These are phyloP conservation scores for Rhizophagus clarus DNA, from an alignment of 192 early-diverging fungal species.

Conservation along the genomic window DNA sequence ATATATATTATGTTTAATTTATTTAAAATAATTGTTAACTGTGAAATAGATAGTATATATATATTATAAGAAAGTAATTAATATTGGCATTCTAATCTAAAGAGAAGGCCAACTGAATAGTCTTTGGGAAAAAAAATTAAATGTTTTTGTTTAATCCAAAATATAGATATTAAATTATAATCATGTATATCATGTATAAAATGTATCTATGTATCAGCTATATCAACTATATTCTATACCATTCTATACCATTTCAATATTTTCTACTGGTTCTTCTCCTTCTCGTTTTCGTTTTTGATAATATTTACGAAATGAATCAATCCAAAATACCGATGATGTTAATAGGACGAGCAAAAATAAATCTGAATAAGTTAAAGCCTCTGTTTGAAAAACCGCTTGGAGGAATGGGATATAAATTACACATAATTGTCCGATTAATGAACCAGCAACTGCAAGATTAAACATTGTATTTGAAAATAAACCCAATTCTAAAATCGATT, in stretches of 20 bases:
- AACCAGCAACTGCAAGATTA: constrained; percentile 80
- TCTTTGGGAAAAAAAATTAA: too few relatives aligned
- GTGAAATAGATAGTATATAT: too few relatives aligned
- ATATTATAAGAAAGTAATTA: too few relatives aligned
- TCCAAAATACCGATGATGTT: constrained; percentile 79
- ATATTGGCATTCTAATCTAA: too few relatives aligned
- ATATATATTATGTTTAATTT: too few relatives aligned
- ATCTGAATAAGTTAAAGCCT: constrained; percentile 76
- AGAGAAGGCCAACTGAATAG: too few relatives aligned
- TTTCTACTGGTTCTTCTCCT: background rate
- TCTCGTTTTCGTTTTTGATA: constrained; percentile 8
- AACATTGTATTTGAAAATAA: constrained; percentile 88
- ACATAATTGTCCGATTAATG: constrained; percentile 81
- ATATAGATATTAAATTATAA: too few relatives aligned
- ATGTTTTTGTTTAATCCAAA: too few relatives aligned
- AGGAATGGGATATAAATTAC: constrained; percentile 90
- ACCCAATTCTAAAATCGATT: constrained; percentile 81
- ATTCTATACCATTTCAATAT: background rate
- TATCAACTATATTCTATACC: background rate
- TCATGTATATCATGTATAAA: too few relatives aligned
- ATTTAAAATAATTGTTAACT: too few relatives aligned
- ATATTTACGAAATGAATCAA: constrained; percentile 83
- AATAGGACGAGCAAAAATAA: constrained; percentile 67
- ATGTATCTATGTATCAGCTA: too few relatives aligned
- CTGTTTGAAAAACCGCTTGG: constrained; percentile 93